A percentile compares a stretch with the other conserved stretches of the same genome.
These are phyloP conservation scores for Debaryomyces robertsiae DNA, from an alignment of 1,139 yeast genomes.

Conservation along the genomic window DNA sequence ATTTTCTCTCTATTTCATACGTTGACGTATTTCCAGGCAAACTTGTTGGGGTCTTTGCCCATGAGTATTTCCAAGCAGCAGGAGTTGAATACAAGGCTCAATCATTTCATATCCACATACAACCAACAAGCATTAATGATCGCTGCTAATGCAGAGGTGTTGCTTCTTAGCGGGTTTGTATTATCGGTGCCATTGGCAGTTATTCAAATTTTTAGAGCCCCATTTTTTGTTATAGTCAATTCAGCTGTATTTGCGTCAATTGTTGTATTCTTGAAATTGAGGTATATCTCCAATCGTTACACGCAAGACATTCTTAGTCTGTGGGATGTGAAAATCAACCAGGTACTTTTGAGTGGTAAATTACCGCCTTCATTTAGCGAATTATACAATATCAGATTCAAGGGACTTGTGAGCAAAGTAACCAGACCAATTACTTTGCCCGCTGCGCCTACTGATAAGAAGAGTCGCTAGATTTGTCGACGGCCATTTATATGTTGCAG, in stretches of 20 bases:
- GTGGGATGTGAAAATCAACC: constrained; percentile 39
- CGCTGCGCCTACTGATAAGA: constrained; percentile 2
- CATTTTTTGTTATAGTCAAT: constrained; percentile 20
- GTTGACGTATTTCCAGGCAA: constrained; percentile 49
- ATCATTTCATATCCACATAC: constrained; percentile 38
- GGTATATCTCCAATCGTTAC: constrained; percentile 45
- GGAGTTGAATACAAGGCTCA: constrained; percentile 27
- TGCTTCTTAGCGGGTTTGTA: constrained; percentile 28
- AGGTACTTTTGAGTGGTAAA: constrained; percentile 30
- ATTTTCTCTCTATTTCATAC: constrained; percentile 63
- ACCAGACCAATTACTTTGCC: constrained; percentile 17
- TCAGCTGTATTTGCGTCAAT: constrained; percentile 27
- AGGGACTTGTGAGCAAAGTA: constrained; percentile 11
- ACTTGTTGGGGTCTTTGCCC: constrained; percentile 26
- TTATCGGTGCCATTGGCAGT: constrained; percentile 18
- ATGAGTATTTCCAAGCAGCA: constrained; percentile 24
- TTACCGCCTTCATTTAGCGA: constrained; percentile 21
- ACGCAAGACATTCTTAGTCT: constrained; percentile 42
- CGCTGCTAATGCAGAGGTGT: constrained; percentile 51
- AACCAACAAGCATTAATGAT: constrained; percentile 49
- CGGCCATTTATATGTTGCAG: too few species aligned
- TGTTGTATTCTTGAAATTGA: constrained; percentile 46
- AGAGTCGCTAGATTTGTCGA: background rate
- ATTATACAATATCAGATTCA: constrained; percentile 14
- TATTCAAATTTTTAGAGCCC: constrained; percentile 20